Percentiles rank a stretch among this genome's conserved stretches.
These are phyloP conservation scores for Mucor lusitanicus DNA, from an alignment of 371 early-diverging fungal species.

Conservation along the genomic window DNA sequence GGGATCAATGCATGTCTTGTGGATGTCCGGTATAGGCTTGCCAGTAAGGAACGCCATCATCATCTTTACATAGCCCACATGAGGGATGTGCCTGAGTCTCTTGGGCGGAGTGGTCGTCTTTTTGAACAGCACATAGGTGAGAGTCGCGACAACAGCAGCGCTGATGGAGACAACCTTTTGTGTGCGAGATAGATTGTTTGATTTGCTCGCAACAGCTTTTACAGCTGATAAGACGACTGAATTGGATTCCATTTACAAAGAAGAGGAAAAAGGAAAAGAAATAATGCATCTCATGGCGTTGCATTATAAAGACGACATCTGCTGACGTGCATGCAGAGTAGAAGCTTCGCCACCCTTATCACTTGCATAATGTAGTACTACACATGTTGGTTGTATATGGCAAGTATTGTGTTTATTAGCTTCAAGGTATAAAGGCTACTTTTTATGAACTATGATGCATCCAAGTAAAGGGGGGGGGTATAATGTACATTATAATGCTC, in stretches of 20 bases:
- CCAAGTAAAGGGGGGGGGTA: background rate
- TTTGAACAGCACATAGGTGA: background rate
- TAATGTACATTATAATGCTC: background rate
- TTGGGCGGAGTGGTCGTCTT: constrained; percentile 1
- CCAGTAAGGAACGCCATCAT: background rate
- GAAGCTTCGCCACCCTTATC: no score
- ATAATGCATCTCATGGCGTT: background rate
- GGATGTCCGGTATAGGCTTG: background rate
- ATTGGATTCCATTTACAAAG: background rate
- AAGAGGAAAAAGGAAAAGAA: background rate
- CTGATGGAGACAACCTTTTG: background rate
- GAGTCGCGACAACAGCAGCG: background rate
- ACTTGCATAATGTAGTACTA: no score
- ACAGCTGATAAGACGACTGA: background rate
- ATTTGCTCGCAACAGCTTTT: background rate
- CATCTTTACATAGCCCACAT: background rate
- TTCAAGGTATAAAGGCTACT: no score
- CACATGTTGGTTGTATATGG: no score
- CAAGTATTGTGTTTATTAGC: no score
- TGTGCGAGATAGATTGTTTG: background rate
- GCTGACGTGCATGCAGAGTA: background rate
- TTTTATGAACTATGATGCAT: no score
- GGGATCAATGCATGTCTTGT: background rate
- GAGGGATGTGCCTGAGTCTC: constrained; percentile 1
- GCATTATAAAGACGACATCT: background rate